Percentiles rank a stretch among this genome's conserved stretches.
Evolutionary conservation across 108 stramenopile species (phyloP).

Genomic region (Cylindrotheca fusiformis): DNA sequence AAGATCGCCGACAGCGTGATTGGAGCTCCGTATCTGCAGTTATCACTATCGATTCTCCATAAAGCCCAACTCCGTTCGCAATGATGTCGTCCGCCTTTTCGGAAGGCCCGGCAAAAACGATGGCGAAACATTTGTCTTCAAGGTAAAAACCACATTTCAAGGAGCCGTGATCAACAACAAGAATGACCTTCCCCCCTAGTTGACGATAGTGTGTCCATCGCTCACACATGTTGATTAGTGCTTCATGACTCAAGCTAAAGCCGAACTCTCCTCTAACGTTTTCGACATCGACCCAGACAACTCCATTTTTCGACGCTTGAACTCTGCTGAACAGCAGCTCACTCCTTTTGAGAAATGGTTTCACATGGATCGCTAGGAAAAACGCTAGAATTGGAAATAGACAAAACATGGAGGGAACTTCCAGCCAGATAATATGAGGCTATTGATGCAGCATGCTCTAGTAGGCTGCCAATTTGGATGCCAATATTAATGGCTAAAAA

Average conservation of each 20-base stretch:
- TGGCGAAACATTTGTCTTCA: conserved; percentile 16
- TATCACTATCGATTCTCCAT: conserved; percentile 42
- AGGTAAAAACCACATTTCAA: conserved; percentile 37
- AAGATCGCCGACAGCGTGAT: conserved; percentile 25
- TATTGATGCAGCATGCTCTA: no score
- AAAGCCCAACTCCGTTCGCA: conserved; percentile 17
- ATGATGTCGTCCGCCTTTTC: conserved; percentile 76
- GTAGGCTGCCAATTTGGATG: no score
- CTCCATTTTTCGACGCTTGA: background rate
- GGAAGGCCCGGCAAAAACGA: conserved; percentile 53
- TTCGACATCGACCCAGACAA: conserved; percentile 55
- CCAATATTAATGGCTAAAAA: no score
- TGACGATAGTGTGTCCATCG: conserved; percentile 37
- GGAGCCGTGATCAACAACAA: conserved; percentile 66
- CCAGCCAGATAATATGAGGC: no score
- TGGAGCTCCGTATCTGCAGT: conserved; percentile 60
- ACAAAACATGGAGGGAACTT: no score
- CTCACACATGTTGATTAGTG: conserved; percentile 39
- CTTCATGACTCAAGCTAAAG: conserved; percentile 52
- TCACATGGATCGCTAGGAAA: no score
- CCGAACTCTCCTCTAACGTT: conserved; percentile 66
- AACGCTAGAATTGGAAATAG: no score
- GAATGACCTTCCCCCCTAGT: conserved; percentile 29
- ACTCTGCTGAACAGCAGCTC: no score
- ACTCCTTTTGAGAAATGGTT: no score